Evolutionary conservation across 1,139 yeast species (phyloP), one percentile per base, ranked within the genome.

Genomic region (Yamadazyma oceani): DNA sequence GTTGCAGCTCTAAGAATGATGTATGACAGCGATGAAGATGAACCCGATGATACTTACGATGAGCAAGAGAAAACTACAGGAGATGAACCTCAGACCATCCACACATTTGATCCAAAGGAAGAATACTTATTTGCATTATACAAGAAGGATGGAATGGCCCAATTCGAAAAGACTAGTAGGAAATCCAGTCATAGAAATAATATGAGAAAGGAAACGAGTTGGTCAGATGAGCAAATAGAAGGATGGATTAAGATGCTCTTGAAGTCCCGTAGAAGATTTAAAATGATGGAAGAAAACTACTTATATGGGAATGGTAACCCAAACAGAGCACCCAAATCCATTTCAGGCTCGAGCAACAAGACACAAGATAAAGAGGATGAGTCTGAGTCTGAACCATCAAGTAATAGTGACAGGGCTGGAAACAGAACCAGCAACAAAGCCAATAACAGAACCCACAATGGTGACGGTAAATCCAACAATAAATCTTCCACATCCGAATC

Each of bases 161-260:
- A 66, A 9, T 82, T 90, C 46, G 72, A 63, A 7, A 70, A 76
- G 42, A 46, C 62, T 0, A 58, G 67, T 5, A 67, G 96, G 41
- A 78, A 80, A 36, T 53, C 81, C 0, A 60, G 68, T 27, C 58
- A 53, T 8, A 69, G 97, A 40, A 62, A 64, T 21, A 75, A 71
- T 16, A 61, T 88, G 52, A 78, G 73, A 47, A 54, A 58, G 12
- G 63, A 65, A 26, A 75, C 82, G 0, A 68, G 68, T 1, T 86
- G 95, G 96, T 69, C 89, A 0, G 92, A 89, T 57, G 96, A 87
- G 54, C 95, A 88, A 57, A 78, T 90, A 32, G 97, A 90, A 65
- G 96, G 96, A 0, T 90, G 97, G 97, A 83, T 85, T 1, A 65
- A 85, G 42, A 84, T 85, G 83, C 58, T 89, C 24, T 72, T 76